Evolutionary conservation across 2,329 filamentous ascomycete genomes (phyloP), one percentile per base, ranked within the genome.

Genomic region (Endothia cerciana): DNA sequence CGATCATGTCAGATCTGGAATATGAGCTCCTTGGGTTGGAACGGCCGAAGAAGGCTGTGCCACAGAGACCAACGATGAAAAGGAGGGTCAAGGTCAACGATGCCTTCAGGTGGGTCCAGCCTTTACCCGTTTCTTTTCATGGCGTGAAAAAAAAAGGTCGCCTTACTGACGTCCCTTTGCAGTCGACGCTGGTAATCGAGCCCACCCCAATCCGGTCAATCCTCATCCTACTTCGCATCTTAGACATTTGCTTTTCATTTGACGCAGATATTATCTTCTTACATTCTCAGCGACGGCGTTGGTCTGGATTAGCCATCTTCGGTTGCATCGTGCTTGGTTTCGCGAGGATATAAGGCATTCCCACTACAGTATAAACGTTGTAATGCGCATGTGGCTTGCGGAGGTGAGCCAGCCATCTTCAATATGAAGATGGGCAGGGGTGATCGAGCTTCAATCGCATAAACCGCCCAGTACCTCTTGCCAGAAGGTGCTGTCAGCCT

Each of bases 1-100:
- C 66, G 11, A 55, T 25, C n/a, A 64, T 69, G 56, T 65, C 65
- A 22, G 68, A 68, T 22, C 63, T 68, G n/a, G 68, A 68, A 36
- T 66, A 68, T 47, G 68, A 69, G 64, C 66, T 68, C 19, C 43
- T 68, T 38, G 66, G 68, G 7, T 45, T 65, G 53, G 65, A 66
- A 38, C 57, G 66, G 43, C 65, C 65, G 6, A 60, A 63, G 63
- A 65, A 68, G 60, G 22, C 30, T 8, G 33, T 38, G 25, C 49
- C 64, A 17, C 41, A 51, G n/a, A 66, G 63, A 10, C 43, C 60
- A 11, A n/a, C 40, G 6, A 36, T 55, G 6, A 68, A 64, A 53
- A 67, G 51, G 40, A 60, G 60, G 33, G 57, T 62, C 38, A 68
- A 66, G 30, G 33, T 68, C 5, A 62, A 68, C 15, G 63, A 68